Base-by-base conservation (phyloP, 305 asterid genomes). In the Euphrasia arctica region DNA sequence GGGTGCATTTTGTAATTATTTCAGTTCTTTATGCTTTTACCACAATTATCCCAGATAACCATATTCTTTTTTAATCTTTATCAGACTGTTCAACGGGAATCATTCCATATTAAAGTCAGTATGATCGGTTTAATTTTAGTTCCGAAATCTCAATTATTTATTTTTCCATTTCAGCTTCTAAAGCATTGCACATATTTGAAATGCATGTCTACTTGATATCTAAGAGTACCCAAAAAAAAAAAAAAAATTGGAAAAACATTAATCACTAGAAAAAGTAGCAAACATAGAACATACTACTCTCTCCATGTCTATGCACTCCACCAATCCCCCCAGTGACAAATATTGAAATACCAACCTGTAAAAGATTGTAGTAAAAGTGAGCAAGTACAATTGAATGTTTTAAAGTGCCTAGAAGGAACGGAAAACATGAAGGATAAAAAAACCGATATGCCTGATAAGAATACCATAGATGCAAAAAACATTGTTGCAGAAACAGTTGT, bases 251-350 rank as follows among this genome's bases (percentile, higher is more conserved):
- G 67, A 22, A 12, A 25, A 54, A 31, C 50, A 32, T 18, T 5
- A 25, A 41, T 63, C 61, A 55, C 25, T 47, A 65, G 27, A 69
- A 55, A 18, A 50, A 14, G 58, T 34, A 69, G 34, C 25, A 63
- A 31, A 60, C 31, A 63, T 0, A 14, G 42, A 70, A 77, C 97
- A 62, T 76, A 93, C 99, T 86, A 56, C 64, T 87, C 75, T 88
- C 95, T 66, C 97, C 99, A 75, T 84, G 85, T 70, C 92, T 82
- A 68, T 93, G 99, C 28, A 90, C 99, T 82, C 96, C 97, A 62
- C 99, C 99, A 75, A 86, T 84, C 54, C 97, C 98, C 48, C 98
- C 96, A 54, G 98, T 87, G 62, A 88, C 95, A 75, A 93, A 90
- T 78, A 93, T 85, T 50, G 85, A 84, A 75, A 93, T 88, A 73